A percentile compares a stretch with the other conserved stretches of the same genome.
phyloP scores from a whole-genome alignment of 495 filamentous ascomycete species.

The Lophiotrema nucula region DNA sequence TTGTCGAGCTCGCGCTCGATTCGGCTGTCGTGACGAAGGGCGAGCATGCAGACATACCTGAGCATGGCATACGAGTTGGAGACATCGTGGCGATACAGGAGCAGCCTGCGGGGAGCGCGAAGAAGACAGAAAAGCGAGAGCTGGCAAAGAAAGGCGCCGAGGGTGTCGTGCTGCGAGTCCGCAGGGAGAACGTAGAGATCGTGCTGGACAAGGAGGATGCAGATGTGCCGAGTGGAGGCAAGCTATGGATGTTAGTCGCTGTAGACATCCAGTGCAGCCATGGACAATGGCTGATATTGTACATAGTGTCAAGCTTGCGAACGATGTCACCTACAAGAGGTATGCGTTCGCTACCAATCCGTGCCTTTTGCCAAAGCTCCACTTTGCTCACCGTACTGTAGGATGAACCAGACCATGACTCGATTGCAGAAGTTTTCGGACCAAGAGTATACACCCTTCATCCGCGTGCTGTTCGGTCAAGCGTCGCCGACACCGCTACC shows the following conservation, averaged over 20 bases:
- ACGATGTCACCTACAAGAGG: constrained; percentile 89
- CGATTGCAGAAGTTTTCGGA: constrained; percentile 70
- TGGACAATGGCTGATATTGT: constrained; percentile 14
- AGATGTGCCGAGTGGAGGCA: constrained; percentile 59
- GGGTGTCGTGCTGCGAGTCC: constrained; percentile 77
- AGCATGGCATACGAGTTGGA: constrained; percentile 82
- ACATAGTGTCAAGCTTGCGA: constrained; percentile 79
- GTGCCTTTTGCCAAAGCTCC: background rate
- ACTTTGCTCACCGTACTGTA: constrained; percentile 30
- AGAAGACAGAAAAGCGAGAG: constrained; percentile 68
- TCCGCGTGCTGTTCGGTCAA: constrained; percentile 80
- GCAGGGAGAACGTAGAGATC: constrained; percentile 58
- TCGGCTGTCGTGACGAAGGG: constrained; percentile 52
- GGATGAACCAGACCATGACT: constrained; percentile 89
- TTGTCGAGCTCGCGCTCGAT: constrained; percentile 79
- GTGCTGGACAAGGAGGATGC: constrained; percentile 71
- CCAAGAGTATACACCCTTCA: constrained; percentile 67
- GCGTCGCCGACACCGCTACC: constrained; percentile 57
- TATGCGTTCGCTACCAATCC: constrained; percentile 39
- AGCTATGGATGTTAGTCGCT: constrained; percentile 59
- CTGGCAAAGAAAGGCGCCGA: constrained; percentile 63
- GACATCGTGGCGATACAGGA: constrained; percentile 84
- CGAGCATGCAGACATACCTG: constrained; percentile 54
- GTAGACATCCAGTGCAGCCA: background rate
- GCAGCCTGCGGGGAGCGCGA: constrained; percentile 66